Base-by-base conservation (phyloP, 1,284 basidiomycete genomes). In the Prillingera fragicola region DNA sequence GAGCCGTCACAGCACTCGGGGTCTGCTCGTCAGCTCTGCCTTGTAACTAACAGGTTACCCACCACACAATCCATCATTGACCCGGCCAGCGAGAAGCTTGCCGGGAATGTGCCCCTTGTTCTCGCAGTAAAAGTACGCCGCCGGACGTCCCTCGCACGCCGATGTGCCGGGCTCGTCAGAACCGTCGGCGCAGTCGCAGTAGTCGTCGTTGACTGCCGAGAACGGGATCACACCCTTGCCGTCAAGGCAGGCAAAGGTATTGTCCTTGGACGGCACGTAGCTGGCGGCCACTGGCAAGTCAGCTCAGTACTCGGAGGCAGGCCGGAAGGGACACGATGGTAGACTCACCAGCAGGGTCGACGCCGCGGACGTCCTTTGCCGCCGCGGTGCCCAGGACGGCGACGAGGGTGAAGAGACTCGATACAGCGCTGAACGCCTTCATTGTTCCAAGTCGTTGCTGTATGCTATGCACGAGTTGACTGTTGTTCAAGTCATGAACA, bases 51-150 rank as follows among this genome's bases (percentile, higher is more conserved):
- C 14, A n/a, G 23, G 15, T 6, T 5, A 74, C 83, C 33, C 67
- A 89, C 88, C 92, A 67, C 94, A 98, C 27, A 97, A 77, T 3
- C 94, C 94, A 64, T 99, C 94, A 48, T 83, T 84, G n/a, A 99
- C 91, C 50, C 87, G 77, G 19, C 87, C 85, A 44, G 83, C 82
- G 12, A 82, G 79, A 45, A 99, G 84, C 38, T 67, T 77, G 3
- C 80, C 75, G 1, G 91, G 88, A 57, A 92, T 78, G 69, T 97
- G 90, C 0, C 92, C 94, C 40, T 79, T 75, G 67, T 98, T 98
- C 62, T 70, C 72, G 67, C 94, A 99, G 71, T 87, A 88, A 75
- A 96, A 97, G 29, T 69, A 74, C 19, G 76, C 77, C 53, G 84
- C 78, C 21, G 51, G 35, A 4, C 55, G 39, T 18, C 56, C 57